Percentiles rank a stretch among this genome's conserved stretches.
phyloP scores from a whole-genome alignment of 1,139 yeast genomes.

The Saccharomyces uvarum region DNA sequence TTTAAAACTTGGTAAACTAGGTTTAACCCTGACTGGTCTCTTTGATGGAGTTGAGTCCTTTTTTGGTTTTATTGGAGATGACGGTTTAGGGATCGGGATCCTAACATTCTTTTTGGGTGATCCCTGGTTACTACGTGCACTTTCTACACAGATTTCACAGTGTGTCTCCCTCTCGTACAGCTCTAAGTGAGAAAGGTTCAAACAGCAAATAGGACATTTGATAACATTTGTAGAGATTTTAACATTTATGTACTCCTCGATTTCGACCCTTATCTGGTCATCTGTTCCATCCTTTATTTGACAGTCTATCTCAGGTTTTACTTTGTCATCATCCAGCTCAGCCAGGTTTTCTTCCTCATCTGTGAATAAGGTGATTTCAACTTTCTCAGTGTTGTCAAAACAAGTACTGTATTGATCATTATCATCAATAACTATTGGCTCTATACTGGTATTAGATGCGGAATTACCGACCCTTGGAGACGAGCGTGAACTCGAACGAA shows the following conservation, averaged over 20 bases:
- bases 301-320: background rate
- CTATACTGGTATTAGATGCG: background rate
- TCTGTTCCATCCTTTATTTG: background rate
- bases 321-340: background rate
- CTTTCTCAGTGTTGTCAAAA: background rate
- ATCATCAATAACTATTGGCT: background rate
- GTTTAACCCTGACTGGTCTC: conserved; percentile 23
- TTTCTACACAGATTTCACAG: conserved; percentile 46
- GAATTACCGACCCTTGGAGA: background rate
- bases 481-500: background rate
- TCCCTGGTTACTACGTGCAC: conserved; percentile 6
- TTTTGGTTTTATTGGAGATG: conserved; percentile 5
- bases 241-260: background rate
- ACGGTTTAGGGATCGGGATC: conserved; percentile 1
- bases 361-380: background rate
- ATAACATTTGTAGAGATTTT: conserved; percentile 10
- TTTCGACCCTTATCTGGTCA: background rate
- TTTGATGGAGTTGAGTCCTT: conserved; percentile 9
- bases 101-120: conserved; percentile 1
- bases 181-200: conserved; percentile 33
- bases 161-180: conserved; percentile 46
- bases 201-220: conserved; percentile 46
- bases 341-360: background rate
- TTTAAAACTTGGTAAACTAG: conserved; percentile 50
- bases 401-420: background rate